Conservation (phyloP, 495 filamentous ascomycete species). For the Pseudoneurospora amorphoporcata region DNA sequence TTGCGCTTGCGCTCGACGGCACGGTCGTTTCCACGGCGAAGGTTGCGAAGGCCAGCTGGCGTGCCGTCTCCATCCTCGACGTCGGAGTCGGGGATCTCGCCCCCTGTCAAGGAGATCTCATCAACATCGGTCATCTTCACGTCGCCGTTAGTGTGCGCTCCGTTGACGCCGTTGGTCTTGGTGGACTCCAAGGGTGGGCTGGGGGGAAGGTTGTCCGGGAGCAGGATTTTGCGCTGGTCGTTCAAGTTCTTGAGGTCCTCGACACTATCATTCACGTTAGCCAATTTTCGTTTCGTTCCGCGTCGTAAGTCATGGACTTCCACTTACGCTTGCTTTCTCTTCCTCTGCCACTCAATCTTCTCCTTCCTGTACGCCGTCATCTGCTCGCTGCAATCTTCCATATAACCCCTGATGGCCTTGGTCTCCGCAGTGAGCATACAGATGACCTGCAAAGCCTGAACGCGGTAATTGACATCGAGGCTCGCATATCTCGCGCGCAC, state of each 20-base stretch:
- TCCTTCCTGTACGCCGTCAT: constrained; percentile 93
- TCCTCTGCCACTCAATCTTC: constrained; percentile 84
- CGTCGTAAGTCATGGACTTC: neutral
- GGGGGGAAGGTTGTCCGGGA: constrained; percentile 67
- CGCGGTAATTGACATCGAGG: constrained; percentile 73
- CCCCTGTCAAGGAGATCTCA: constrained; percentile 37
- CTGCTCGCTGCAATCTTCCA: constrained; percentile 79
- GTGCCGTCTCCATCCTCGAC: constrained; percentile 43
- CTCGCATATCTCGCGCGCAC: constrained; percentile 57
- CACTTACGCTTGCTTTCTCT: constrained; percentile 73
- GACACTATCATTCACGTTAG: constrained; percentile 40
- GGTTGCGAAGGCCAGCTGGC: constrained; percentile 51
- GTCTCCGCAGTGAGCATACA: constrained; percentile 82
- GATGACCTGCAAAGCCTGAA: constrained; percentile 73
- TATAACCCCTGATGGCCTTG: constrained; percentile 70
- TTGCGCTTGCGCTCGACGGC: constrained; percentile 74
- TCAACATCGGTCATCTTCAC: constrained; percentile 56
- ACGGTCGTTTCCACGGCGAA: constrained; percentile 69
- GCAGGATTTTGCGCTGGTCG: constrained; percentile 76
- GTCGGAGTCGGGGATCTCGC: constrained; percentile 47
- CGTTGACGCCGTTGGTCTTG: constrained; percentile 26
- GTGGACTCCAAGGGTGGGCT: constrained; percentile 44
- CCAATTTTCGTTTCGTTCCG: neutral
- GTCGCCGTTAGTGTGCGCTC: constrained; percentile 23
- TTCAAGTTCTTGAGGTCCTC: constrained; percentile 75